Percentiles rank a stretch among this genome's conserved stretches.
phyloP scores from a whole-genome alignment of 176 grass and related monocot genomes.

The Ensete glaucum region DNA sequence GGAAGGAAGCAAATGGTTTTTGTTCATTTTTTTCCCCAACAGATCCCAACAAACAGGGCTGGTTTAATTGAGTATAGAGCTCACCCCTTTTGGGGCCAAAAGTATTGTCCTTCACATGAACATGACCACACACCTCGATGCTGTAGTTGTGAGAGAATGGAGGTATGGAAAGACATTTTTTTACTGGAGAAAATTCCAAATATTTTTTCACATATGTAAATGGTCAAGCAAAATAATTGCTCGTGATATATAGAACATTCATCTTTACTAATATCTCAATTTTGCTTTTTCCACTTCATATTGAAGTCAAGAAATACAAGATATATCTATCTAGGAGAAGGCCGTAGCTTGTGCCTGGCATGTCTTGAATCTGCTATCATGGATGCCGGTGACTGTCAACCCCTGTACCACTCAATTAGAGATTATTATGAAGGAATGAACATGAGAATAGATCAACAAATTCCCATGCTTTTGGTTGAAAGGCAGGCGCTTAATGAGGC shows the following conservation, averaged over 20 bases:
- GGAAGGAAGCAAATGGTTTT: not conserved
- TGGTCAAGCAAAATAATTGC: not conserved
- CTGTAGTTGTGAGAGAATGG: conserved; percentile 90
- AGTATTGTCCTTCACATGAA: conserved; percentile 80
- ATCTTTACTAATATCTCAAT: not conserved
- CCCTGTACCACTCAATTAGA: conserved; percentile 78
- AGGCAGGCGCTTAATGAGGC: conserved; percentile 95
- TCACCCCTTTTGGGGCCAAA: conserved; percentile 86
- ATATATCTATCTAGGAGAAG: conserved; percentile 72
- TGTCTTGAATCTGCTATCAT: conserved; percentile 82
- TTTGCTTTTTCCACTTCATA: conserved; percentile 13
- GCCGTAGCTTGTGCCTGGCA: conserved; percentile 76
- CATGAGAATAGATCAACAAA: conserved; percentile 95
- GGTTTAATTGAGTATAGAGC: conserved; percentile 78
- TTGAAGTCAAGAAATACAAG: conserved; percentile 62
- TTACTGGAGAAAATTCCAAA: not conserved
- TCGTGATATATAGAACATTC: not conserved
- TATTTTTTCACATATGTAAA: not conserved
- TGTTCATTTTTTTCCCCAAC: not conserved
- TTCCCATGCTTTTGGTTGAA: conserved; percentile 95
- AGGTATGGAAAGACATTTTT: conserved; percentile 29
- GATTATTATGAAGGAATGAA: conserved; percentile 97
- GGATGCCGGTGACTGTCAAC: conserved; percentile 84
- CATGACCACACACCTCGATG: conserved; percentile 59
- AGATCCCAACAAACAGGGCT: conserved; percentile 71